These are phyloP conservation scores for Entomortierella lignicola DNA, from an alignment of 192 early-diverging fungal genomes.

Conservation along the genomic window DNA sequence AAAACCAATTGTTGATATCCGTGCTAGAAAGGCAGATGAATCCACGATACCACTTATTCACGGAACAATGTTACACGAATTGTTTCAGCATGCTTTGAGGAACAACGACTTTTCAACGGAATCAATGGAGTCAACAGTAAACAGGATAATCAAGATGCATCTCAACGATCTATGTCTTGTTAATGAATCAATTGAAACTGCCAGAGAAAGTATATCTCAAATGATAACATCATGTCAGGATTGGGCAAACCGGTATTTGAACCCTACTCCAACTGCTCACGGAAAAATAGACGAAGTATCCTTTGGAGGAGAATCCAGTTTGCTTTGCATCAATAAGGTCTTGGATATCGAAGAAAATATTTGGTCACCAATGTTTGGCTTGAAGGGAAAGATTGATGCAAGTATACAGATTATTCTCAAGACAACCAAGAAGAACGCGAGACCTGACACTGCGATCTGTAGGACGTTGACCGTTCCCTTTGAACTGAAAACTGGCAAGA, in stretches of 20 bases:
- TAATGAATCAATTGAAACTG: constrained; percentile 68
- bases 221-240: constrained; percentile 62
- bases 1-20: constrained; percentile 79
- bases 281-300: constrained; percentile 6
- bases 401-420: constrained; percentile 61
- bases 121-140: constrained; percentile 60
- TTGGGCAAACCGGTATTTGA: constrained; percentile 58
- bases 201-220: constrained; percentile 60
- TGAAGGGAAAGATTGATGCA: constrained; percentile 94
- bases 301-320: not conserved
- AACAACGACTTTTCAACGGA: constrained; percentile 68
- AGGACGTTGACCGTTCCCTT: constrained; percentile 77
- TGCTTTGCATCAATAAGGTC: constrained; percentile 71
- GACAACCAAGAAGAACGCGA: constrained; percentile 11
- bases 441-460: not conserved
- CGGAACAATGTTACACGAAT: constrained; percentile 85
- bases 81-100: constrained; percentile 77
- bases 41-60: constrained; percentile 70
- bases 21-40: constrained; percentile 58
- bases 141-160: constrained; percentile 60
- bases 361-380: constrained; percentile 92
- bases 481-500: constrained; percentile 88
- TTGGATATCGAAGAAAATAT: constrained; percentile 92
- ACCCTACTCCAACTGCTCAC: constrained; percentile 20
- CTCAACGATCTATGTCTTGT: constrained; percentile 81